Conservation (phyloP, 2,329 filamentous ascomycete species). For the Cladosporium sp. region DNA sequence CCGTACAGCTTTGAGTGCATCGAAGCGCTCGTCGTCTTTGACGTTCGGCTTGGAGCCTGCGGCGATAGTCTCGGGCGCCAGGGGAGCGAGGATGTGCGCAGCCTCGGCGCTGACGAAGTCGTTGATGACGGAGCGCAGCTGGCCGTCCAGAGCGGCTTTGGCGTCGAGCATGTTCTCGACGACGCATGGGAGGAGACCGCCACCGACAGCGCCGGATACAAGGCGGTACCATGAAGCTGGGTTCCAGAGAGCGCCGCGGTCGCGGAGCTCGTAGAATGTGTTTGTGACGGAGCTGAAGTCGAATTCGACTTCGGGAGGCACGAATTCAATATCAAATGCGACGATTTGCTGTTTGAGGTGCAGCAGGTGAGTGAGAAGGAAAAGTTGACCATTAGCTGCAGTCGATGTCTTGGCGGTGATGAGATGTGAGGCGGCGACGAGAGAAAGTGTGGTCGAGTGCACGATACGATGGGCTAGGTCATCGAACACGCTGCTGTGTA, state of each 20-base stretch:
- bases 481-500: constrained; percentile 69
- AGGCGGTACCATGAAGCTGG: constrained; percentile 62
- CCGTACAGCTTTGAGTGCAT: constrained; percentile 35
- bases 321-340: constrained; percentile 86
- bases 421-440: constrained; percentile 68
- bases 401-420: constrained; percentile 63
- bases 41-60: neutral
- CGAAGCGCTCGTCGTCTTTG: constrained; percentile 24
- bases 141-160: constrained; percentile 66
- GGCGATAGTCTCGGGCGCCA: constrained; percentile 8
- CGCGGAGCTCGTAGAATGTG: constrained; percentile 67
- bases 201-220: constrained; percentile 45
- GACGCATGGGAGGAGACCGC: constrained; percentile 61
- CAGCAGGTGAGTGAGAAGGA: constrained; percentile 91
- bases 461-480: constrained; percentile 80
- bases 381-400: constrained; percentile 77
- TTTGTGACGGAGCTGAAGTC: constrained; percentile 66
- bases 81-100: constrained; percentile 47
- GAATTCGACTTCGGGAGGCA: constrained; percentile 64
- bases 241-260: constrained; percentile 66
- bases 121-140: constrained; percentile 63
- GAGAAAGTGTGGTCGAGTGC: constrained; percentile 80
- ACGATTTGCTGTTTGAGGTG: constrained; percentile 95
- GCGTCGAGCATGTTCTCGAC: constrained; percentile 72
- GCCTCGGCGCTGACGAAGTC: constrained; percentile 64